phyloP scores from a whole-genome alignment of 345 rosid species.

The Melaleuca quinquenervia region DNA sequence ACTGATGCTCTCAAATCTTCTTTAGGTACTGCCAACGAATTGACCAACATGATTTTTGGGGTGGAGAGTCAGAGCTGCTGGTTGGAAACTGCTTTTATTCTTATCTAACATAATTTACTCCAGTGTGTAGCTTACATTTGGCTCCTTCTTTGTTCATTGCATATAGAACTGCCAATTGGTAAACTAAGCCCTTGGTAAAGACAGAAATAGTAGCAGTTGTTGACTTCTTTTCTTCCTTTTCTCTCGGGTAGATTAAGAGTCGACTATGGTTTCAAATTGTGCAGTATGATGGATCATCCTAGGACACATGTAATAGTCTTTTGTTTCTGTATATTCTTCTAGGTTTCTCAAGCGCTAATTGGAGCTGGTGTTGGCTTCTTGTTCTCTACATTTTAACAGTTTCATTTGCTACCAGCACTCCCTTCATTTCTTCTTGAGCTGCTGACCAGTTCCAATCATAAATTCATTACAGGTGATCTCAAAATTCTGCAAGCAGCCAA shows the following conservation, averaged over 20 bases:
- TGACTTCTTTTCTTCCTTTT: not conserved
- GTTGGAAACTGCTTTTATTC: conserved; percentile 26
- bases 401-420: not conserved
- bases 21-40: conserved; percentile 73
- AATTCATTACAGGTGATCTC: conserved; percentile 54
- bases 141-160: not conserved
- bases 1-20: not conserved
- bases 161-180: not conserved
- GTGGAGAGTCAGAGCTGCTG: conserved; percentile 92
- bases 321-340: not conserved
- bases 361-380: not conserved
- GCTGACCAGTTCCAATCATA: not conserved
- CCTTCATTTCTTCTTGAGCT: not conserved
- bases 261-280: not conserved
- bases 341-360: not conserved
- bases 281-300: not conserved
- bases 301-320: not conserved
- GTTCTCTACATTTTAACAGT: not conserved
- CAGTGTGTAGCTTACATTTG: not conserved
- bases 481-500: conserved; percentile 64
- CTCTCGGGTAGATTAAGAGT: not conserved
- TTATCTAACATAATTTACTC: not conserved
- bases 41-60: conserved; percentile 73
- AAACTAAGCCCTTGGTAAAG: not conserved
- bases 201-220: not conserved